Percentiles rank a stretch among this genome's conserved stretches.
phyloP scores from a whole-genome alignment of 2,329 filamentous ascomycete genomes.

The Diaporthe ampelina region DNA sequence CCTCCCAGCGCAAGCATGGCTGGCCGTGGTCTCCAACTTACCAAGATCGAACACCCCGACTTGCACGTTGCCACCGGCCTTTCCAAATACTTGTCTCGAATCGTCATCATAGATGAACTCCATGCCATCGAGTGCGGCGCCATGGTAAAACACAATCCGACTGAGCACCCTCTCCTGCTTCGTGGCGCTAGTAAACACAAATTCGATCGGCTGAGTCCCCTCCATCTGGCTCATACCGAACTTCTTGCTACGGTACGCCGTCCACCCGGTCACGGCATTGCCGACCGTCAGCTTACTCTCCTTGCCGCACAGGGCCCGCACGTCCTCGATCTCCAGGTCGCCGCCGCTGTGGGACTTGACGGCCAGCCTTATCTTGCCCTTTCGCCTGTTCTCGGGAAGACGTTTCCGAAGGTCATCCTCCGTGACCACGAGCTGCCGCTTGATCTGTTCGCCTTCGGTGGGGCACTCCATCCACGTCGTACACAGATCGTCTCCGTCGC shows the following conservation, averaged over 20 bases:
- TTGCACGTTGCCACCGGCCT: constrained; percentile 77
- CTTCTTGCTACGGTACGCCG: constrained; percentile 81
- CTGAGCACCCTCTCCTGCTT: constrained; percentile 81
- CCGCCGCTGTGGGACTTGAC: constrained; percentile 84
- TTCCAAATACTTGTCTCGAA: constrained; percentile 88
- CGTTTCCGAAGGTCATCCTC: constrained; percentile 81
- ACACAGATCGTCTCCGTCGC: constrained; percentile 85
- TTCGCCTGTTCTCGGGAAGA: constrained; percentile 80
- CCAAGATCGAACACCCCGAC: constrained; percentile 84
- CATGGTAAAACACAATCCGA: constrained; percentile 82
- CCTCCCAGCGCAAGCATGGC: too few species aligned
- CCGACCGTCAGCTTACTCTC: constrained; percentile 80
- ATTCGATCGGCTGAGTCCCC: constrained; percentile 77
- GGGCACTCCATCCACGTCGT: constrained; percentile 86
- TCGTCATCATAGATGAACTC: constrained; percentile 95
- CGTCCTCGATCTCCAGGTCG: constrained; percentile 82
- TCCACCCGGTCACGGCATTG: constrained; percentile 70
- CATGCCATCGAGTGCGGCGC: constrained; percentile 82
- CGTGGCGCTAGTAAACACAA: constrained; percentile 79
- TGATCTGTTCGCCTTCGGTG: constrained; percentile 55
- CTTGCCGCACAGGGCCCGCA: constrained; percentile 79
- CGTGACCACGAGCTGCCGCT: constrained; percentile 80
- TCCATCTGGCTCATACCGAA: constrained; percentile 81
- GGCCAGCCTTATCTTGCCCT: constrained; percentile 77
- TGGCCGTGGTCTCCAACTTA: constrained; percentile 56